Conservation (phyloP, 148 eudicot species). For the Persicaria maculosa region DNA sequence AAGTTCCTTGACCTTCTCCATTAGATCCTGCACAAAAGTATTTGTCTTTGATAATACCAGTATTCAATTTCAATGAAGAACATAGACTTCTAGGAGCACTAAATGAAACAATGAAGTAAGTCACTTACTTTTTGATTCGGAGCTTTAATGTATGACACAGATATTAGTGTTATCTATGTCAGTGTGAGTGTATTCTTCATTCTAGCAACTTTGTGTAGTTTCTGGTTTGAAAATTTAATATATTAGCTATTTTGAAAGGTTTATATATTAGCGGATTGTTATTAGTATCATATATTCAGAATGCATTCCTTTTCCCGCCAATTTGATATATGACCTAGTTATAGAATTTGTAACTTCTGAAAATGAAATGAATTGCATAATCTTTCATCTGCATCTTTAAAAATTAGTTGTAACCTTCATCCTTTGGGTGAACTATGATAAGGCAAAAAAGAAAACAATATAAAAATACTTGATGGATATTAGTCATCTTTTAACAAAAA, state of each 20-base stretch:
- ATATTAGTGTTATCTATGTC: background rate
- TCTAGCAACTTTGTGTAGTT: background rate
- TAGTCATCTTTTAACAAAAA: background rate
- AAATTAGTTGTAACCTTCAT: background rate
- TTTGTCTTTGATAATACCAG: conserved; percentile 83
- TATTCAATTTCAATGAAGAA: conserved; percentile 94
- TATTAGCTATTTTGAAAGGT: too few species aligned
- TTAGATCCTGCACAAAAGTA: conserved; percentile 84
- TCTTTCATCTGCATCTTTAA: background rate
- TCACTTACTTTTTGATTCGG: background rate
- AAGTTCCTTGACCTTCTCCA: conserved; percentile 83
- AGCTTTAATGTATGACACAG: background rate
- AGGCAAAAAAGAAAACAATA: background rate
- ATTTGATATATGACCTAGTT: background rate
- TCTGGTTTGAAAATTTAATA: too few species aligned
- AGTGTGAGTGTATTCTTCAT: background rate
- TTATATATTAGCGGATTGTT: too few species aligned
- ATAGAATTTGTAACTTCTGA: background rate
- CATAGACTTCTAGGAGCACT: conserved; percentile 85
- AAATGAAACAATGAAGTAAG: conserved; percentile 76
- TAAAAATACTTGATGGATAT: background rate
- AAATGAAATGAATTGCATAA: background rate
- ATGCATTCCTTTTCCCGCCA: too few species aligned
- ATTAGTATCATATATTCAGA: too few species aligned
- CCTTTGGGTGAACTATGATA: background rate